Evolutionary conservation across 495 filamentous ascomycete species (phyloP), one percentile per base, ranked within the genome.

Genomic region (Amorphotheca resinae): DNA sequence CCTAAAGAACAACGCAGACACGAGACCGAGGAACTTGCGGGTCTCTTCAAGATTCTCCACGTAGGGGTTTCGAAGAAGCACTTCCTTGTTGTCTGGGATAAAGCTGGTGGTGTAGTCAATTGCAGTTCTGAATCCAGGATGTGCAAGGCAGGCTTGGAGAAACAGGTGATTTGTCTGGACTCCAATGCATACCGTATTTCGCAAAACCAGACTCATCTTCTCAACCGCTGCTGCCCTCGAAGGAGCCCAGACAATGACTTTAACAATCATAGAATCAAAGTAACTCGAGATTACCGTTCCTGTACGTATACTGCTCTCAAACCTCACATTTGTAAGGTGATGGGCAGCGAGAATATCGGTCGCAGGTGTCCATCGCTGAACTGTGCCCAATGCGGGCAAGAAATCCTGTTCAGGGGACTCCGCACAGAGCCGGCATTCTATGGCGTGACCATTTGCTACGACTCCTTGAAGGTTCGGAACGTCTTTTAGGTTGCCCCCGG

Each of bases 351-450:
- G 22, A 4, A 40, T 40, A 23, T 40, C 18, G 7, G 37, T 23
- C 12, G 37, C 37, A 1, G 37, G 7, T 18, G 37, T 23, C 37
- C 37, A 40, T 8, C 37, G 8, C 12, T 11, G 72, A 7, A 80
- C 52, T 4, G 63, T 59, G 6, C 76, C 76, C 4, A 75, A 73
- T 26, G 65, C 67, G 8, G 76, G 76, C 9, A 64, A 59, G 55
- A 70, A 79, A 42, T 72, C 64, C 40, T 63, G 65, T 2, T 64
- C 54, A 7, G 76, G 74, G 44, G 75, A 74, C 45, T 80, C 76
- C 7, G 72, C 75, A 48, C 76, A 79, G 4, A 80, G 63, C 46
- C 76, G 61, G 16, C 63, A 69, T 59, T 79, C 76, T 23, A 80
- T 77, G 2, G 74, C 70, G 61, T 57, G 40, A 20, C 40, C 40